Percentiles rank a stretch among this genome's conserved stretches.
phyloP scores from a whole-genome alignment of 164 flowering plant species.

The Paratinospora sagittata region DNA sequence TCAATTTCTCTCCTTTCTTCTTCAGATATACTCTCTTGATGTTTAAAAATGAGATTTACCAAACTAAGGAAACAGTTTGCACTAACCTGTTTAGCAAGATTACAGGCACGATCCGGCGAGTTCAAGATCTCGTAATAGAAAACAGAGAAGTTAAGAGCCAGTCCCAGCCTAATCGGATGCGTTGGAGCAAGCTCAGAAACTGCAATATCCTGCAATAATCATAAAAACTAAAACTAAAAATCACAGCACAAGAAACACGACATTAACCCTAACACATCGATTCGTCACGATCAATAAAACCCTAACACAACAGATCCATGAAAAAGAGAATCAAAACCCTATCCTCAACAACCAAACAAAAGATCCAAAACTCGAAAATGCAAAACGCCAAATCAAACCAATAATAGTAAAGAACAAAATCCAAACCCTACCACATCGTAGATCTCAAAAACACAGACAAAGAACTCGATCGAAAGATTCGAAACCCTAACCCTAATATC shows the following conservation, averaged over 20 bases:
- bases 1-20: too few relatives aligned
- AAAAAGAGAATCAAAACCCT: constrained; percentile 2
- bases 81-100: constrained; percentile 70
- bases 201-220: constrained; percentile 76
- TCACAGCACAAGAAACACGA: not conserved
- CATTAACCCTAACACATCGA: constrained; percentile 6
- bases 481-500: not conserved
- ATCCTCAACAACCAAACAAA: not conserved
- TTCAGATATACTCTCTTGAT: too few relatives aligned
- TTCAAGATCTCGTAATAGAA: constrained; percentile 85
- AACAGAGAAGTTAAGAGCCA: constrained; percentile 88
- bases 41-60: too few relatives aligned
- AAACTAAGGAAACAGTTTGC: not conserved
- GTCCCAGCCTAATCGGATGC: constrained; percentile 79
- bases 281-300: not conserved
- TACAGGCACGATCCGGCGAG: constrained; percentile 88
- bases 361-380: not conserved
- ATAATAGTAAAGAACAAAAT: not conserved
- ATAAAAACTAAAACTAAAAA: not conserved
- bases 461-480: not conserved
- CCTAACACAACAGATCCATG: not conserved
- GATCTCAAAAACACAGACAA: not conserved
- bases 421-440: not conserved
- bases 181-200: constrained; percentile 70
- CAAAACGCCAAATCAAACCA: not conserved